Percentiles rank a stretch among this genome's conserved stretches.
These are phyloP conservation scores for Penicillium waksmanii DNA, from an alignment of 495 filamentous ascomycete species.

Conservation along the genomic window DNA sequence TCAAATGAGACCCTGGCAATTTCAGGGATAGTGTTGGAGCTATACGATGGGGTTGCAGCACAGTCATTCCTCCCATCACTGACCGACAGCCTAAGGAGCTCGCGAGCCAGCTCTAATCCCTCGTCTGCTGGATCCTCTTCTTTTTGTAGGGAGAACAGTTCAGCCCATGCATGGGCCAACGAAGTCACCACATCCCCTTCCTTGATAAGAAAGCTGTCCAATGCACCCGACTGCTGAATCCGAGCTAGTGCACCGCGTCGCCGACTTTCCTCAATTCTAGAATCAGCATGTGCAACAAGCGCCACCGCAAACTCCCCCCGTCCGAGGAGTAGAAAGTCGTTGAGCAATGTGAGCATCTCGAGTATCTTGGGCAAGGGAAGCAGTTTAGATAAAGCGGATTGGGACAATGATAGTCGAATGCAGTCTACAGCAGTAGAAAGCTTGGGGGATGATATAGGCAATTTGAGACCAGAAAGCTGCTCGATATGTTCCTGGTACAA, in stretches of 20 bases:
- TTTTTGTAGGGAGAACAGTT: constrained; percentile 72
- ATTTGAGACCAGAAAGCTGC: constrained; percentile 68
- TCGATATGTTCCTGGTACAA: constrained; percentile 73
- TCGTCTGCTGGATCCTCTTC: constrained; percentile 76
- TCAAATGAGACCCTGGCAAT: constrained; percentile 60
- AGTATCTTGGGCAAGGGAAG: constrained; percentile 76
- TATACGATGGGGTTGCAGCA: constrained; percentile 38
- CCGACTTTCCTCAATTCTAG: constrained; percentile 60
- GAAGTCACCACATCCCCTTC: constrained; percentile 83
- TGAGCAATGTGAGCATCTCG: constrained; percentile 74
- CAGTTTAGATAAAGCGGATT: constrained; percentile 77
- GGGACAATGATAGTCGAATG: constrained; percentile 79
- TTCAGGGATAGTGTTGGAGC: constrained; percentile 24
- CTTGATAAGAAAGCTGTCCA: constrained; percentile 70
- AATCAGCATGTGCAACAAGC: constrained; percentile 81
- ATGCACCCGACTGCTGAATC: constrained; percentile 30
- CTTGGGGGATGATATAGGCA: constrained; percentile 71
- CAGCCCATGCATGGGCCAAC: constrained; percentile 74
- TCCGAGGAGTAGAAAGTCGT: constrained; percentile 85
- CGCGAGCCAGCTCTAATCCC: constrained; percentile 75
- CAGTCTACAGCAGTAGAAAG: constrained; percentile 71
- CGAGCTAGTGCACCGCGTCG: constrained; percentile 38
- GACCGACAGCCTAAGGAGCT: constrained; percentile 71
- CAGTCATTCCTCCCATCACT: constrained; percentile 34
- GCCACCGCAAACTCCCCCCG: constrained; percentile 89